Conservation (phyloP, 306 rosid genomes). For the Rubus parviflorus region DNA sequence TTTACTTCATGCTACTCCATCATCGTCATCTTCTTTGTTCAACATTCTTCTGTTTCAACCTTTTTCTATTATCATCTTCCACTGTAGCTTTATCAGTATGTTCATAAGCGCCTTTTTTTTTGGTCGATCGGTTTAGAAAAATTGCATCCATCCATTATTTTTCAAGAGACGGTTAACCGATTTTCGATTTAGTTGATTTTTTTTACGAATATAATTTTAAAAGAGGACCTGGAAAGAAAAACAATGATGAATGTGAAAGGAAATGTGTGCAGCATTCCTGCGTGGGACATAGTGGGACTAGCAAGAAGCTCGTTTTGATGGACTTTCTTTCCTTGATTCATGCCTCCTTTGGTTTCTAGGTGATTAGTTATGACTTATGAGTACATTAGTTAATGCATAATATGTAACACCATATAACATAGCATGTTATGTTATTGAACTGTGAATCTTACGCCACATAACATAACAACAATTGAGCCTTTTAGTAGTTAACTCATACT, state of each 20-base stretch:
- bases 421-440: background rate
- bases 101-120: no score
- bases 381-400: background rate
- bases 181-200: background rate
- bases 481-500: background rate
- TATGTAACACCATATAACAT: background rate
- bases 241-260: background rate
- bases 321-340: background rate
- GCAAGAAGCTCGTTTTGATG: background rate
- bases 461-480: background rate
- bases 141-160: no score
- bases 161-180: background rate
- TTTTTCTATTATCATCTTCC: background rate
- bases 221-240: background rate
- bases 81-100: background rate
- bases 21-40: background rate
- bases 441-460: background rate
- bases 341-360: constrained; percentile 5
- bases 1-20: background rate
- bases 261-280: background rate
- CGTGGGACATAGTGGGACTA: constrained; percentile 1
- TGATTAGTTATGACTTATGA: background rate
- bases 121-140: no score
- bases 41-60: background rate
- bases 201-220: background rate